Conservation (phyloP, 2,329 filamentous ascomycete species). For the Achaetomium macrosporum region DNA sequence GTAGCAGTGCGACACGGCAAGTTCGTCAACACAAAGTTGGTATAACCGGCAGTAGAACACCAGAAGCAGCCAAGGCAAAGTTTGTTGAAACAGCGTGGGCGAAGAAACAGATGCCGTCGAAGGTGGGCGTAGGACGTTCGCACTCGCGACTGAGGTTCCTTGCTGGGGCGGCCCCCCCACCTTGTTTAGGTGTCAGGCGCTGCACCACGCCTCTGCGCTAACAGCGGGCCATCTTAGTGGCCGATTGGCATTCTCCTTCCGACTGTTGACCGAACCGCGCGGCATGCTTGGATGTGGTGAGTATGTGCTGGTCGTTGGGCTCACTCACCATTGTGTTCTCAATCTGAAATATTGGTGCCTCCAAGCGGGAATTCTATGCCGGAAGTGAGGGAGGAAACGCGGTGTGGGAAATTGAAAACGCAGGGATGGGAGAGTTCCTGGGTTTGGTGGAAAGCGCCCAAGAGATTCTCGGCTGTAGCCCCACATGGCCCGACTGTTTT, state of each 20-base stretch:
- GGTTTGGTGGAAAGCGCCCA: too few species aligned
- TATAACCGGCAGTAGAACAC: background rate
- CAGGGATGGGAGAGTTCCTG: too few species aligned
- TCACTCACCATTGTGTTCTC: constrained; percentile 9
- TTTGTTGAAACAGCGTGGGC: background rate
- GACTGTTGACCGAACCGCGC: background rate
- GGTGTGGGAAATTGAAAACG: too few species aligned
- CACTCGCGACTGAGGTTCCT: background rate
- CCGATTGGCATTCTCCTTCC: background rate
- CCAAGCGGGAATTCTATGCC: too few species aligned
- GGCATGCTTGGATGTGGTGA: background rate
- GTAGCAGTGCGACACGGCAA: background rate
- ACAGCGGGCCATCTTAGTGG: background rate
- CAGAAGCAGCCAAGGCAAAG: background rate
- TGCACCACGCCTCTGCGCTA: background rate
- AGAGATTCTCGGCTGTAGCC: too few species aligned
- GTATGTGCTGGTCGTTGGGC: background rate
- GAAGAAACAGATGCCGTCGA: background rate
- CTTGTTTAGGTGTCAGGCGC: background rate
- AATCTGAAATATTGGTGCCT: background rate
- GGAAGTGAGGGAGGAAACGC: background rate
- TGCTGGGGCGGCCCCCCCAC: background rate
- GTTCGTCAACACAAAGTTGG: background rate
- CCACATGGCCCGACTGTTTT: too few species aligned
- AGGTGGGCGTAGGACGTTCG: background rate